phyloP scores from a whole-genome alignment of 768 basidiomycete species.

The Podaxis sp. region DNA sequence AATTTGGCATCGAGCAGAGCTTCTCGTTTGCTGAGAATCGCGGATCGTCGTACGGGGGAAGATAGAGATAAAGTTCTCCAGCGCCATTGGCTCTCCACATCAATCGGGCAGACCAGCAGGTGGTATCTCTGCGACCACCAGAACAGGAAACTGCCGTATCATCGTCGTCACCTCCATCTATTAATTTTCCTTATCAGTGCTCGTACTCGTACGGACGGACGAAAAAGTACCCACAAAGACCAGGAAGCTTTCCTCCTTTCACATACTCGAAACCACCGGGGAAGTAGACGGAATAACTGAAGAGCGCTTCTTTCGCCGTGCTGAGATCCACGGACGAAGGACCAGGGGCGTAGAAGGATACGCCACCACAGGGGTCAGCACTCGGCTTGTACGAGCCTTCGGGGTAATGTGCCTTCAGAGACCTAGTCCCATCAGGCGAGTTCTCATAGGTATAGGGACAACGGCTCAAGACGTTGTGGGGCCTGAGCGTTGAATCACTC shows the following conservation, averaged over 20 bases:
- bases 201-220: neutral
- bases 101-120: slow-evolving; percentile 56
- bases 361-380: slow-evolving; percentile 43
- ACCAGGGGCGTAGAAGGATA: slow-evolving; percentile 65
- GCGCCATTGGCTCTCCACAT: slow-evolving; percentile 60
- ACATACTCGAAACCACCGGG: slow-evolving; percentile 55
- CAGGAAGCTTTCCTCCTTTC: slow-evolving; percentile 67
- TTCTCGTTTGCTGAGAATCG: slow-evolving; percentile 40
- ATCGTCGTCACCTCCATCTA: slow-evolving; percentile 50
- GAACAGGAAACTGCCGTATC: slow-evolving; percentile 49
- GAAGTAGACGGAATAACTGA: slow-evolving; percentile 57
- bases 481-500: slow-evolving; percentile 14
- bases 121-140: slow-evolving; percentile 50
- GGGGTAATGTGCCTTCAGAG: slow-evolving; percentile 46
- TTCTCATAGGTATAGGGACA: slow-evolving; percentile 25
- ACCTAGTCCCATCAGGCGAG: slow-evolving; percentile 41
- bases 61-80: slow-evolving; percentile 66
- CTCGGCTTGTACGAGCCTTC: slow-evolving; percentile 48
- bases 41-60: slow-evolving; percentile 40
- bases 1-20: slow-evolving; percentile 39
- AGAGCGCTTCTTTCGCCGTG: slow-evolving; percentile 56
- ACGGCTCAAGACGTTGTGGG: slow-evolving; percentile 11
- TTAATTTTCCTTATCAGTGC: slow-evolving; percentile 2
- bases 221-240: slow-evolving; percentile 44
- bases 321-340: slow-evolving; percentile 44